Evolutionary conservation across 768 basidiomycete species (phyloP), one percentile per base, ranked within the genome.

Genomic region (Panellus pusillus): DNA sequence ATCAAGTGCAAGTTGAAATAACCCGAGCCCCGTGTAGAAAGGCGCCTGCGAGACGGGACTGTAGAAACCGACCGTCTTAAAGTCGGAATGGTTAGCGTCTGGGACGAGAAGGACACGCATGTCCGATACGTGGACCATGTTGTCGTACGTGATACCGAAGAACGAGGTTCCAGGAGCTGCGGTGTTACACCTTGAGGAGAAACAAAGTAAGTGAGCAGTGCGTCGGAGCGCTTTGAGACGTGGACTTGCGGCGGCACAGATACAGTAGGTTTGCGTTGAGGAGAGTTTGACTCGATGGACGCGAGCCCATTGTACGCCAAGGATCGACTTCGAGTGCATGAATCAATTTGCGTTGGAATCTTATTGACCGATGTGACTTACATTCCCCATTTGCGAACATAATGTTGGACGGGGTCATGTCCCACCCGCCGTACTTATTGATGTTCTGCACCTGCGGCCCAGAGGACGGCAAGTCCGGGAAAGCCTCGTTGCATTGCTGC

Each of bases 381-480:
- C 78, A 79, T 72, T 79, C 77, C 17, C 78, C 78, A 53, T 79
- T 79, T 3, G 76, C 70, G 59, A 75, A 80, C 50, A 80, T 60
- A 8, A 78, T 71, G 45, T 80, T 79, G 0, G 75, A 72, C 2
- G 75, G 75, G 3, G 67, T 73, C 79, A 80, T 80, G 47, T 75
- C 61, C 79, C 79, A 80, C 6, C 78, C 79, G 1, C 79, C 78
- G 45, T 80, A 79, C 50, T 77, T 79, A 50, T 79, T 78, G 29
- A 80, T 66, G 46, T 75, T 68, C 12, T 69, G 63, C 1, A 78
- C 76, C 27, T 74, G 68, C 9, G 79, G 79, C 24, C 24, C 24
- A 0, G 72, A 70, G 3, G 69, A 44, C 1, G 74, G 72, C 6
- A 79, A 61, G 8, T 65, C 56, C 0, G 71, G 68, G 48, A 80